Evolutionary conservation across 2,329 filamentous ascomycete genomes (phyloP), one percentile per base, ranked within the genome.

Genomic region (Periconia sp.): DNA sequence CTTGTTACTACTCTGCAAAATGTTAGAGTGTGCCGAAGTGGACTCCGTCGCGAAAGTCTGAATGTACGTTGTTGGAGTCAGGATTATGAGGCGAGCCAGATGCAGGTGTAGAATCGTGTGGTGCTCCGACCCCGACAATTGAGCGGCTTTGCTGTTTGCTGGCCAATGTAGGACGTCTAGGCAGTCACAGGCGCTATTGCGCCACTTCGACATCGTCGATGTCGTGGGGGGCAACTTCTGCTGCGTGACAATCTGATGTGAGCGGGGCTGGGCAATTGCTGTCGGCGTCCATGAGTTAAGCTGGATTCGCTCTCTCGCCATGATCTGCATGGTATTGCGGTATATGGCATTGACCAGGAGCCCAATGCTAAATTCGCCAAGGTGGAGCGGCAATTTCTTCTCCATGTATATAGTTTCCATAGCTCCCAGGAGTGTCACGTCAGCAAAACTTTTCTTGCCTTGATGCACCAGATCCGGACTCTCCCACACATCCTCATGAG

Each of bases 111-210:
- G 64, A 0, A 85, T 74, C 1, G 80, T 82, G 2, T 80, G 76
- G 53, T 84, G 81, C 53, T 85, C 82, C 6, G 79, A 70, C 0
- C 82, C 83, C 1, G 75, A 73, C 1, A 76, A 69, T 46, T 76
- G 76, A 5, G 79, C 79, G 30, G 82, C 77, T 0, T 75, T 76
- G 41, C 76, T 79, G 56, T 83, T 83, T 2, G 82, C 82, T 17
- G 77, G 75, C 82, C 83, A 85, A 59, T 85, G 82, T 2, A 85
- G 71, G 1, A 84, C 76, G 52, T 85, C 83, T 2, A 85, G 60
- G 41, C 74, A 77, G 49, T 80, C 79, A 41, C 77, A 76, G 15
- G 74, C 69, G 3, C 75, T 73, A 42, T 80, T 80, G 14, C 76
- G 70, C 78, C 79, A 81, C 31, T 78, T 80, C 0, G 77, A 76